Base-by-base conservation (phyloP, 768 basidiomycete species). In the Lactarius evosmus region DNA sequence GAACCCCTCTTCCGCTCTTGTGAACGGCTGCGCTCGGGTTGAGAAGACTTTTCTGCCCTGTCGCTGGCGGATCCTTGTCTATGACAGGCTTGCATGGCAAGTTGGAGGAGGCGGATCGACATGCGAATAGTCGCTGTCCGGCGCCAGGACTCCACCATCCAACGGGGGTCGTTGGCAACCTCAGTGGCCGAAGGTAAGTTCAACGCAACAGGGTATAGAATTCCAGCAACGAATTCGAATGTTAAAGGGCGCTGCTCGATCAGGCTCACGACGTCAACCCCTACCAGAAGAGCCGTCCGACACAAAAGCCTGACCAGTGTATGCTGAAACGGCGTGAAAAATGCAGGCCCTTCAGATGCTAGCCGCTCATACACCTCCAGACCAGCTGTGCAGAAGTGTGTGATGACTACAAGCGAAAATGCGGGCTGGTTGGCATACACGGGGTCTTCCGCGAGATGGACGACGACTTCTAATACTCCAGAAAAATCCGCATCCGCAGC, bases 101-200 rank as follows among this genome's bases (percentile, higher is more conserved):
- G 88, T 29, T 81, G 76, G 32, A 90, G 72, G 19, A 92, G 74
- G 14, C 87, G 85, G 30, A 84, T 70, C 88, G 88, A 91, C 11
- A 81, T 80, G 33, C 76, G 76, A 9, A 77, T 72, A 54, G 83
- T 74, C 9, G 78, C 74, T 1, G 75, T 74, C n/a, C 79, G 80
- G 65, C 81, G 82, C 74, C 77, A 78, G 16, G 76, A 62, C 54
- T 85, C 82, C 3, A 76, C 82, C 3, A 76, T 72, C 67, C 74
- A 76, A 22, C 77, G 73, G 7, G 74, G 78, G 56, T 79, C 77
- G 7, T 75, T 71, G 16, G 74, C 71, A 55, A 83, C 70, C 32
- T 83, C 78, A 1, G 77, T 69, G 12, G 80, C 74, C 0, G 84
- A 85, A 69, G 82, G 81, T 69, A 91, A 74, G 1, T 75, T 72